Base-by-base conservation (phyloP, 2,329 filamentous ascomycete genomes). In the Neodidymelliopsis sp. region DNA sequence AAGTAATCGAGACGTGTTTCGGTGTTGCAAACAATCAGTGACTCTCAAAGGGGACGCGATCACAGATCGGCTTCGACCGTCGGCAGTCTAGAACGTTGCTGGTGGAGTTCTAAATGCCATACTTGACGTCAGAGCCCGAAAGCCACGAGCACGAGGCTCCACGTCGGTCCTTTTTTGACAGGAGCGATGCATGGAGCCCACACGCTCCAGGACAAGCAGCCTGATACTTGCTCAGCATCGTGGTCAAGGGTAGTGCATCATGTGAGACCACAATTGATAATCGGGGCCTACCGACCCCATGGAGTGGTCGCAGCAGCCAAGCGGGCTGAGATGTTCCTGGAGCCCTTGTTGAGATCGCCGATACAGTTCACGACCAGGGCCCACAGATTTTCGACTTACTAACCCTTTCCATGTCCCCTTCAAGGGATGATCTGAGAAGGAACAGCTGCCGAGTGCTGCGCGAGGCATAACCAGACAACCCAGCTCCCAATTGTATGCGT, bases 261-360 rank as follows among this genome's bases (percentile, higher is more conserved):
- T n/a, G n/a, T n/a, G n/a, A n/a, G n/a, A n/a, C n/a, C 23, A 16
- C 6, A 22, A 13, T 35, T 34, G 35, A 20, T 28, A 13, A 34
- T 31, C 10, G 4, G 24, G 18, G 19, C 23, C 23, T 27, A 13
- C 23, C 39, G 40, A 41, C 30, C 40, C 16, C 45, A 41, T 23
- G 30, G 30, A 35, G 35, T 22, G n/a, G 24, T 23, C 16, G 24
- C 15, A 30, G 40, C n/a, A n/a, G n/a, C n/a, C n/a, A n/a, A n/a
- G 15, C 27, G 28, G 12, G 19, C 22, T 29, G 4, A 9, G 27
- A 35, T 35, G 29, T 44, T 44, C 40, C 19, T 23, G 20, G 22
- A 13, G 20, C 36, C 47, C 35, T 40, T 35, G 47, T 18, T 50
- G 29, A 23, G 47, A 50, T 50, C 47, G 47, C 9, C 36, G 30